Evolutionary conservation across 2,329 filamentous ascomycete genomes (phyloP), one percentile per base, ranked within the genome.

Genomic region (Akanthomyces muscarius): DNA sequence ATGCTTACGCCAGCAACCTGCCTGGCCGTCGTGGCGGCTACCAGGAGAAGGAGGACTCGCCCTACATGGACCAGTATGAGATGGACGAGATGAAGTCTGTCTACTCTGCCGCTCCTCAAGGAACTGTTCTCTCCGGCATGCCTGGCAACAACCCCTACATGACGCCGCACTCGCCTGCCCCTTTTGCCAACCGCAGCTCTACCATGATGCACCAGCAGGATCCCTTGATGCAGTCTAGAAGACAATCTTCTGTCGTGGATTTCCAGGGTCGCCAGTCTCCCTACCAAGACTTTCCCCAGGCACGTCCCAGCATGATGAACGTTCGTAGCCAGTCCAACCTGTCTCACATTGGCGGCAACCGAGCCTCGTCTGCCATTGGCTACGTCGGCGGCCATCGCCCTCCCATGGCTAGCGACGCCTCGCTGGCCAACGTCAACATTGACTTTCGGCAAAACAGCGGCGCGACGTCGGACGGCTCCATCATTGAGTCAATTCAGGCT

Each of bases 1-100:
- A 99, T 70, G 95, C 95, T 7, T 74, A 87, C 44, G 75, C 83
- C 65, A 97, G 98, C 79, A 91, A 90, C 69, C 87, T 99, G 8
- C 95, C 95, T 41, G 95, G 95, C 21, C 91, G 94, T 64, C 92
- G 95, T 65, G 93, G 92, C 61, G 83, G 86, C 36, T 80, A 81
- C 60, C 77, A 80, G 44, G 89, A 90, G 75, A 91, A 92, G 77
- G 69, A 73, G 61, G 83, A 86, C 28, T 85, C 82, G 51, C 78
- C 79, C 1, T 93, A 91, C 69, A 85, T 88, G 47, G 90, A 94
- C 66, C 87, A 89, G 66, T 96, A 92, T 71, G 95, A 99, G 77
- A 93, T 98, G 89, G 96, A 99, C 73, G 95, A 99, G 75, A 96
- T 98, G 83, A 93, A 92, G 74, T 97, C 92, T 0, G 88, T 96